These are phyloP conservation scores for Leavenworthia alabamica DNA, from an alignment of 345 rosid species.

Conservation along the genomic window DNA sequence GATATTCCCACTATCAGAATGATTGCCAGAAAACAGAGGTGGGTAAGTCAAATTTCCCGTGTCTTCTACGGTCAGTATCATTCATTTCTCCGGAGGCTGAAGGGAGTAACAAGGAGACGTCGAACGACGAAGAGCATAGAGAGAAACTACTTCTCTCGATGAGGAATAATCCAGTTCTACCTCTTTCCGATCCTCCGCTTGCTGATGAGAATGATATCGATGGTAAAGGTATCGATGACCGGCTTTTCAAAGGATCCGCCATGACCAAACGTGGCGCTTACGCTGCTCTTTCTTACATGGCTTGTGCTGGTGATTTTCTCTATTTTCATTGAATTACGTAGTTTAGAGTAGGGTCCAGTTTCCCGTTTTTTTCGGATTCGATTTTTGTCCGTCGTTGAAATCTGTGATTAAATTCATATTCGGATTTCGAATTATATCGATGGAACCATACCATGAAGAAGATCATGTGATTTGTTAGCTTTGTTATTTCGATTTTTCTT, in stretches of 20 bases:
- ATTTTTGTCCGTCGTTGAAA: background rate
- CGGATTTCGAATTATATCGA: background rate
- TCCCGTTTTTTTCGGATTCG: background rate
- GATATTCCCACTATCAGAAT: background rate
- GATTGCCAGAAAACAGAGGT: constrained; percentile 12
- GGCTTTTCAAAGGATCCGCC: constrained; percentile 79
- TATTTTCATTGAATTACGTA: background rate
- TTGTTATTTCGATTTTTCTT: too few species aligned
- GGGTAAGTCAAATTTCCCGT: constrained; percentile 13
- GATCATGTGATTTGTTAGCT: background rate
- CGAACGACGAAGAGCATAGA: constrained; percentile 21
- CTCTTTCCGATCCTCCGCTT: constrained; percentile 52
- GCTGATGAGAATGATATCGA: constrained; percentile 51
- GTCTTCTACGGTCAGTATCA: constrained; percentile 29
- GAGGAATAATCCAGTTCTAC: constrained; percentile 48
- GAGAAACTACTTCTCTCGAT: constrained; percentile 37
- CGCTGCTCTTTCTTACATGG: constrained; percentile 91
- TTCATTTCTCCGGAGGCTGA: constrained; percentile 18
- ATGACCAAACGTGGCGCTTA: constrained; percentile 85
- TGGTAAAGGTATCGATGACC: constrained; percentile 51
- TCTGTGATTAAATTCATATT: background rate
- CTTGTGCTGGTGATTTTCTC: constrained; percentile 64
- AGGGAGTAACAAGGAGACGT: background rate
- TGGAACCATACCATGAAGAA: background rate
- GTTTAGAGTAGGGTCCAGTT: background rate